A percentile compares a stretch with the other conserved stretches of the same genome.
These are phyloP conservation scores for Cantharellus anzutake DNA, from an alignment of 768 basidiomycete genomes.

Conservation along the genomic window DNA sequence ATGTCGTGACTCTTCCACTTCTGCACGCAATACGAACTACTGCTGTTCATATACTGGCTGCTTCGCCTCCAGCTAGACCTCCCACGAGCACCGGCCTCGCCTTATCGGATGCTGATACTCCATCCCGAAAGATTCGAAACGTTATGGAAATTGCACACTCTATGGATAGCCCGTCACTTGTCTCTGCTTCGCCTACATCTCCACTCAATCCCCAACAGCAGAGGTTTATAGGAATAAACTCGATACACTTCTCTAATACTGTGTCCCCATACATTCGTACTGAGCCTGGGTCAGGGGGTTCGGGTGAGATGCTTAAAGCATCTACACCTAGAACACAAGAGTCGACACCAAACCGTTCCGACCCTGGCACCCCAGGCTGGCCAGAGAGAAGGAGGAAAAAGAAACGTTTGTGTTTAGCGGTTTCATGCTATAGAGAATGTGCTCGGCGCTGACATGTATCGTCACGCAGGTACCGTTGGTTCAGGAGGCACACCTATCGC, in stretches of 20 bases:
- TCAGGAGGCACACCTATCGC: too few relatives aligned
- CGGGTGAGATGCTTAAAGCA: not conserved
- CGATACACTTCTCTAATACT: too few relatives aligned
- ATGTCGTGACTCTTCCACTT: slow-evolving; percentile 24
- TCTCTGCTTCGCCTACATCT: not conserved
- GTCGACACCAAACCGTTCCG: not conserved
- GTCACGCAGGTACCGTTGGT: too few relatives aligned
- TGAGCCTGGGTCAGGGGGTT: not conserved
- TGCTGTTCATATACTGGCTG: slow-evolving; percentile 19
- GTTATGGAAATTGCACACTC: not conserved
- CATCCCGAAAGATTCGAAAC: not conserved
- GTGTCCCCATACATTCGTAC: too few relatives aligned
- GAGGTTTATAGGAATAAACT: not conserved
- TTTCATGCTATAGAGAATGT: slow-evolving; percentile 6
- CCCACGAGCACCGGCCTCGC: slow-evolving; percentile 15
- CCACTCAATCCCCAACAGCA: not conserved
- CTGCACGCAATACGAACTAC: slow-evolving; percentile 63
- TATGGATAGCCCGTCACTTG: not conserved
- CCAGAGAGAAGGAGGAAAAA: slow-evolving; percentile 44
- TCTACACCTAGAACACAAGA: not conserved
- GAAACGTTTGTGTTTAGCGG: slow-evolving; percentile 38
- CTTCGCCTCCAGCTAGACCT: slow-evolving; percentile 26
- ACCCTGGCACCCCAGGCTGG: slow-evolving; percentile 13
- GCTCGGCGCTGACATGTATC: too few relatives aligned
- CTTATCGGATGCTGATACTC: too few relatives aligned